Base-by-base conservation (phyloP, 1,139 yeast genomes). In the Hemisphaericaspora xylanilytica region DNA sequence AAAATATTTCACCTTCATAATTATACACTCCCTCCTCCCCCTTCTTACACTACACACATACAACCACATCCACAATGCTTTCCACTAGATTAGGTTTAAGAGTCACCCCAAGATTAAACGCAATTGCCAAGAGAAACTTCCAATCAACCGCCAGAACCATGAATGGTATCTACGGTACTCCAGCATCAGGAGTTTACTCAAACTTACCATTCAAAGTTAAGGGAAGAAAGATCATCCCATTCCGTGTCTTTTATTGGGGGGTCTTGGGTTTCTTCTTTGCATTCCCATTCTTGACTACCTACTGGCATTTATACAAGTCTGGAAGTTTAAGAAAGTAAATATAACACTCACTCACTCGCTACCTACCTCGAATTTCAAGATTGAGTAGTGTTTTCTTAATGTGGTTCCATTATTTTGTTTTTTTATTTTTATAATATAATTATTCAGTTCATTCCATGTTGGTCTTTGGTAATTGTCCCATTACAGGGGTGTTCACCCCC, bases 181-280 rank as follows among this genome's bases (percentile, higher is more conserved):
- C 76, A 41, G 82, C 85, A 61, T 85, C 80, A 61, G 97, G 97
- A 56, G 81, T 82, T 38, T 90, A 92, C 82, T 74, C 85, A 59
- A 92, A 92, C 78, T 61, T 92, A 51, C 98, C 98, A 50, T 92
- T 90, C 81, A 80, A 81, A 75, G 94, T 92, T 50, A 88, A 87
- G 76, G 74, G 81, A 78, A 87, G 95, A 78, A 85, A 81, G 73
- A 52, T 42, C 43, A 76, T 90, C 50, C 97, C 97, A 50, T 88
- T 78, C 64, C 84, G 81, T 53, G 70, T 87, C 38, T 74, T 82
- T 51, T 95, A 83, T 74, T 84, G 86, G 75, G 81, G 90, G 41
- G 81, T 80, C 69, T 78, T 87, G 59, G 81, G 89, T 5, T 60
- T 67, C 56, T 69, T 70, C 65, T 71, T 71, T 51, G 60, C 65